phyloP scores from a whole-genome alignment of 257 asterid species.

The Thymus mandschuricus region DNA sequence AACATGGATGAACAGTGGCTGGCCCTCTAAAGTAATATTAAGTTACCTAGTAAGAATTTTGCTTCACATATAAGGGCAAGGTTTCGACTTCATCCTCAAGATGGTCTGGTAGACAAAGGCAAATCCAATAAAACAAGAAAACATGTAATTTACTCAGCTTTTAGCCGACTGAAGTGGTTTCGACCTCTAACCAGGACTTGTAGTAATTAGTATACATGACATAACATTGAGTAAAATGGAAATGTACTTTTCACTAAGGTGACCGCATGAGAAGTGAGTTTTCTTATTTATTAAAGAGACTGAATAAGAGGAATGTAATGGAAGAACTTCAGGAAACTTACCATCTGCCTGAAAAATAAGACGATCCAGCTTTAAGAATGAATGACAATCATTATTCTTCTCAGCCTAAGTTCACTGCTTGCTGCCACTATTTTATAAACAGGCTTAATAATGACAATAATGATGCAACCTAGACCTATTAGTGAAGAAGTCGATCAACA shows the following conservation, averaged over 20 bases:
- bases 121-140: neutral
- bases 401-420: neutral
- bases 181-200: too few species aligned
- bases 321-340: neutral
- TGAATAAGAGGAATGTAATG: conserved; percentile 1
- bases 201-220: too few species aligned
- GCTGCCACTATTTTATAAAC: neutral
- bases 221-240: neutral
- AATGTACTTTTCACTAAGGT: neutral
- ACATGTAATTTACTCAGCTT: neutral
- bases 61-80: neutral
- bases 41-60: neutral
- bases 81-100: conserved; percentile 1
- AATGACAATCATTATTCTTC: neutral
- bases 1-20: neutral
- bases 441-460: neutral
- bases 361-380: neutral
- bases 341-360: neutral
- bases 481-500: neutral
- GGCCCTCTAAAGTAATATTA: neutral
- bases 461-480: conserved; percentile 1
- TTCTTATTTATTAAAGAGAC: neutral
- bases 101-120: conserved; percentile 11
- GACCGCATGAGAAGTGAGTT: neutral
- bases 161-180: too few species aligned